Base-by-base conservation (phyloP, 1,139 yeast species). In the Debaryomyces coudertii region DNA sequence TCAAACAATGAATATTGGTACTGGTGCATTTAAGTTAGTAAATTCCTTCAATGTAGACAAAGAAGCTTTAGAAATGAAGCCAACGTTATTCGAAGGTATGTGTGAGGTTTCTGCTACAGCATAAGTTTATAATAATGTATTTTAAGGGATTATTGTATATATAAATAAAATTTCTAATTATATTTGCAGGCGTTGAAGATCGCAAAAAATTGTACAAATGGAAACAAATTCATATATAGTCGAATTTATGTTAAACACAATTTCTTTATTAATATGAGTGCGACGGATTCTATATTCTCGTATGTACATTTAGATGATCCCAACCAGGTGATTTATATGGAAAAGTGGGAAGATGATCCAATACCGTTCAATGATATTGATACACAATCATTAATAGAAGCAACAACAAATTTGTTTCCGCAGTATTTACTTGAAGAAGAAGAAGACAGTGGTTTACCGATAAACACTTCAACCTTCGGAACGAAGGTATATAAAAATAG, bases 1-100 rank as follows among this genome's bases (percentile, higher is more conserved):
- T 29, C 98, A 93, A 72, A 89, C 97, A 45, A 93, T 93, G 97
- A 82, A 88, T 47, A 85, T 95, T 55, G 99, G 99, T 63, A 95
- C 99, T 2, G 99, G 99, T 52, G 87, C 98, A 0, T 92, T 95
- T 76, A 87, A 90, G 64, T 78, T 93, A 61, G 88, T 87, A 9
- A 83, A 84, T 53, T 73, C 80, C 44, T 79, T 83, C 4, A 67
- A 73, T 42, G 68, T 75, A 40, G 74, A 70, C 23, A 67, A 69
- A 34, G 68, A 67, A 47, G 77, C 73, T 27, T 68, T 85, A 57
- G 61, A 61, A 39, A 73, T 70, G 22, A 85, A 79, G 56, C 80
- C 81, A 25, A 73, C 87, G 1, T 63, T 85, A 53, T 86, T 86
- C 61, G 93, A 86, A 60, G 75, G 71, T 46, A 57, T 81, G 49